Evolutionary conservation across 768 basidiomycete genomes (phyloP).

Genomic region (Leccinum variicolor): DNA sequence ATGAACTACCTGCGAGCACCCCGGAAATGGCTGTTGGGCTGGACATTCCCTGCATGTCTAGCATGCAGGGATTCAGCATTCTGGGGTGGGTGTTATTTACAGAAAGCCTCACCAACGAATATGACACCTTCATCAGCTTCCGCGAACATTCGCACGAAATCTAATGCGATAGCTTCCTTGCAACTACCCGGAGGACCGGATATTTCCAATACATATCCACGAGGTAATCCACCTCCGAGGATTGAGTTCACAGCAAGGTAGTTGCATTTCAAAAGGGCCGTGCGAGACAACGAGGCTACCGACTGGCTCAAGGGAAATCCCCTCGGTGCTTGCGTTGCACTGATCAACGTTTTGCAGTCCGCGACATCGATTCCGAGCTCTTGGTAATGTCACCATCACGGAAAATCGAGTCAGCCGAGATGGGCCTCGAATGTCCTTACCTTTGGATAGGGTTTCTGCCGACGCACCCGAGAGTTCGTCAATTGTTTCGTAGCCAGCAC

Average conservation of each 20-base stretch:
- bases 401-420: not conserved
- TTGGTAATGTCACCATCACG: conserved; percentile 22
- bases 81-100: not conserved
- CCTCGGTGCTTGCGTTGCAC: conserved; percentile 35
- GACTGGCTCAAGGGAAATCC: conserved; percentile 48
- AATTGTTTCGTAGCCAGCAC: conserved; percentile 56
- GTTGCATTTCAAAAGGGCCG: conserved; percentile 16
- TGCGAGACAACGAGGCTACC: conserved; percentile 42
- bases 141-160: conserved; percentile 47
- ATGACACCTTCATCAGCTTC: conserved; percentile 50
- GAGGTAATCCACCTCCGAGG: conserved; percentile 59
- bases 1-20: conserved; percentile 24
- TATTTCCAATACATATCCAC: conserved; percentile 65
- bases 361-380: conserved; percentile 48
- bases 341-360: conserved; percentile 46
- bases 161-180: conserved; percentile 54
- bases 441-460: conserved; percentile 47
- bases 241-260: conserved; percentile 54
- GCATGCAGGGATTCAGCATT: conserved; percentile 7
- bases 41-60: conserved; percentile 51
- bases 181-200: conserved; percentile 74
- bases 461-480: conserved; percentile 46
- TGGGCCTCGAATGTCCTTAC: conserved; percentile 28
- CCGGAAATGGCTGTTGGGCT: conserved; percentile 35
- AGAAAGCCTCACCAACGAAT: conserved; percentile 52